phyloP scores from a whole-genome alignment of 139 green algal genomes.

The Chlorella sp. region DNA sequence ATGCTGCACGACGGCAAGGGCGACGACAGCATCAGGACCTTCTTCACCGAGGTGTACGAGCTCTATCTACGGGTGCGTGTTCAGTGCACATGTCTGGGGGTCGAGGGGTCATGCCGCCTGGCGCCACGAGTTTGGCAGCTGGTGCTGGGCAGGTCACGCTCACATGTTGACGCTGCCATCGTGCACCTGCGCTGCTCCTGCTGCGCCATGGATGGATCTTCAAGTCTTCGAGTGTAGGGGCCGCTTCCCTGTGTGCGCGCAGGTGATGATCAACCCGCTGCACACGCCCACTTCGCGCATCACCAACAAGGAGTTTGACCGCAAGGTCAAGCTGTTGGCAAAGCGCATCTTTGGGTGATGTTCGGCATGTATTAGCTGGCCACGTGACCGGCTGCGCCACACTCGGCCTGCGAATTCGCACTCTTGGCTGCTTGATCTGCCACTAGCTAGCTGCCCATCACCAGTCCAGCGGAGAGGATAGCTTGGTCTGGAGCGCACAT shows the following conservation, averaged over 20 bases:
- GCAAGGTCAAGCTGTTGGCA: conserved; percentile 59
- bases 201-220: too few relatives aligned
- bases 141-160: not conserved
- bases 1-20: conserved; percentile 76
- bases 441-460: too few relatives aligned
- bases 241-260: too few relatives aligned
- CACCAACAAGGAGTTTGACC: conserved; percentile 62
- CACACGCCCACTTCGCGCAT: conserved; percentile 62
- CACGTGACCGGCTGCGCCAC: too few relatives aligned
- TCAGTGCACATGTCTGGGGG: not conserved
- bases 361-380: not conserved
- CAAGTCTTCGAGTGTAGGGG: too few relatives aligned
- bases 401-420: not conserved
- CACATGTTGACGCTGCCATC: not conserved
- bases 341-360: conserved; percentile 11
- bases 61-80: conserved; percentile 61
- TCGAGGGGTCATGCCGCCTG: too few relatives aligned
- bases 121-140: not conserved
- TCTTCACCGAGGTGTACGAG: conserved; percentile 92
- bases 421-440: too few relatives aligned
- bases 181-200: too few relatives aligned
- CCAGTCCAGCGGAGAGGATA: not conserved
- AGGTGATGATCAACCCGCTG: conserved; percentile 84
- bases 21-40: conserved; percentile 78
- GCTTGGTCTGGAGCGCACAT: too few relatives aligned